Percentiles rank a stretch among this genome's conserved stretches.
phyloP scores from a whole-genome alignment of 2,329 filamentous ascomycete genomes.

The Aspergillus ochraceoroseus region DNA sequence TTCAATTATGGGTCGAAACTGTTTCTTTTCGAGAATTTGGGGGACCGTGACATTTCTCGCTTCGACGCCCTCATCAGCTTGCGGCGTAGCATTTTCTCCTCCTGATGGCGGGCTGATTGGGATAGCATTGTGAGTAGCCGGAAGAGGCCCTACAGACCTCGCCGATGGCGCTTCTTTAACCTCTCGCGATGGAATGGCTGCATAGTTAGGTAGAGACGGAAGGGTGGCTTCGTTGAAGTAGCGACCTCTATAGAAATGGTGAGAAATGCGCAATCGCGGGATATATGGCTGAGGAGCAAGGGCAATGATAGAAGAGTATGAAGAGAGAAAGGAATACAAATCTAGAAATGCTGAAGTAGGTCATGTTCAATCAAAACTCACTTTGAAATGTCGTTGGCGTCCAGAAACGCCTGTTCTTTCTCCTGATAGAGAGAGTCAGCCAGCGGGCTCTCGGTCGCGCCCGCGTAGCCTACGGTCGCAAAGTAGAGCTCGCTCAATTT shows the following conservation, averaged over 20 bases:
- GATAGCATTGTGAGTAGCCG: constrained; percentile 27
- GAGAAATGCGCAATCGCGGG: constrained; percentile 9
- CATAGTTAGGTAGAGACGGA: constrained; percentile 39
- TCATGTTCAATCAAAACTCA: constrained; percentile 38
- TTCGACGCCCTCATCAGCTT: constrained; percentile 8
- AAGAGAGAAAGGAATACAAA: constrained; percentile 1
- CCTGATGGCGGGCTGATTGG: constrained; percentile 17
- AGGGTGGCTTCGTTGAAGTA: constrained; percentile 55
- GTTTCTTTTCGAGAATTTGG: constrained; percentile 11
- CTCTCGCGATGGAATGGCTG: constrained; percentile 28
- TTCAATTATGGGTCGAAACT: constrained; percentile 12
- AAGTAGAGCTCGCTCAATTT: constrained; percentile 85
- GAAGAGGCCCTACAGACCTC: constrained; percentile 38
- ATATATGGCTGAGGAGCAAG: background rate
- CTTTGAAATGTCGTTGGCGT: constrained; percentile 55
- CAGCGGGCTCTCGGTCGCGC: constrained; percentile 51
- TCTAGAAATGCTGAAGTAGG: background rate
- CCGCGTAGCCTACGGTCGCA: constrained; percentile 59
- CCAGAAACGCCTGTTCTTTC: constrained; percentile 52
- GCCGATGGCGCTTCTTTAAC: constrained; percentile 25
- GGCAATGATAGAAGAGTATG: background rate
- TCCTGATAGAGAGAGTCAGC: constrained; percentile 51
- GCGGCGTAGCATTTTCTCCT: constrained; percentile 17
- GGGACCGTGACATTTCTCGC: constrained; percentile 4
- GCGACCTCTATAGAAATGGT: constrained; percentile 46